phyloP scores from a whole-genome alignment of 2,329 filamentous ascomycete genomes.

The Pezicula carpinea region DNA sequence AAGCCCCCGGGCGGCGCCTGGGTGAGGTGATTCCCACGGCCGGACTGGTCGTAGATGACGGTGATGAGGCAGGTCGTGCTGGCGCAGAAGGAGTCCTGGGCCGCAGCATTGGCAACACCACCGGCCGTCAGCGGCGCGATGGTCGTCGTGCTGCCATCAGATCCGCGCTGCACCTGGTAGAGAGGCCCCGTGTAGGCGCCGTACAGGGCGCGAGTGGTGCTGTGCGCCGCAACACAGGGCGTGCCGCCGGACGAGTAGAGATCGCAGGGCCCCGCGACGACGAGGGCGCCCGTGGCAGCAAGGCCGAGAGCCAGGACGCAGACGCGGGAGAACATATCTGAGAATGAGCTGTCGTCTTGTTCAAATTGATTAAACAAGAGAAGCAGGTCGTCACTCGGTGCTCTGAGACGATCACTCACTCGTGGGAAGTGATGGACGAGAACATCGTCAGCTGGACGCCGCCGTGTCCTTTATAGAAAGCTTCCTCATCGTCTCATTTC shows the following conservation, averaged over 20 bases:
- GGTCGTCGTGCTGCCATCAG: constrained; percentile 36
- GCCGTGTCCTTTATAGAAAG: background rate
- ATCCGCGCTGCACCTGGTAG: constrained; percentile 56
- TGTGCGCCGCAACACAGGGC: constrained; percentile 60
- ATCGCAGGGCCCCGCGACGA: constrained; percentile 54
- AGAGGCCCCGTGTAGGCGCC: constrained; percentile 46
- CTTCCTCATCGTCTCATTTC: constrained; percentile 5
- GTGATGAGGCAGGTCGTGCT: constrained; percentile 59
- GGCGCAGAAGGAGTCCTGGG: constrained; percentile 58
- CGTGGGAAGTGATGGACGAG: constrained; percentile 8
- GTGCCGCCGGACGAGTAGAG: constrained; percentile 54
- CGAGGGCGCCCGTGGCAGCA: constrained; percentile 34
- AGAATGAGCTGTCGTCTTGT: too few relatives aligned
- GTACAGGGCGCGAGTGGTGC: constrained; percentile 61
- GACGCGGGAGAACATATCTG: constrained; percentile 28
- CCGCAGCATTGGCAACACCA: constrained; percentile 55
- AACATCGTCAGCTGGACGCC: too few relatives aligned
- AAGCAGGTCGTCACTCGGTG: too few relatives aligned
- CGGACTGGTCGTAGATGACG: constrained; percentile 63
- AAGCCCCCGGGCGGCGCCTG: constrained; percentile 56
- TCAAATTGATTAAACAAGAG: too few relatives aligned
- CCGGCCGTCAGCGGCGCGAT: constrained; percentile 46
- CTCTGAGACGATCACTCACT: too few relatives aligned
- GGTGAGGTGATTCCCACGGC: constrained; percentile 55
- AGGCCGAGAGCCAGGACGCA: constrained; percentile 28